These are phyloP conservation scores for Phytophthora pisi DNA, from an alignment of 352 stramenopile genomes.

Conservation along the genomic window DNA sequence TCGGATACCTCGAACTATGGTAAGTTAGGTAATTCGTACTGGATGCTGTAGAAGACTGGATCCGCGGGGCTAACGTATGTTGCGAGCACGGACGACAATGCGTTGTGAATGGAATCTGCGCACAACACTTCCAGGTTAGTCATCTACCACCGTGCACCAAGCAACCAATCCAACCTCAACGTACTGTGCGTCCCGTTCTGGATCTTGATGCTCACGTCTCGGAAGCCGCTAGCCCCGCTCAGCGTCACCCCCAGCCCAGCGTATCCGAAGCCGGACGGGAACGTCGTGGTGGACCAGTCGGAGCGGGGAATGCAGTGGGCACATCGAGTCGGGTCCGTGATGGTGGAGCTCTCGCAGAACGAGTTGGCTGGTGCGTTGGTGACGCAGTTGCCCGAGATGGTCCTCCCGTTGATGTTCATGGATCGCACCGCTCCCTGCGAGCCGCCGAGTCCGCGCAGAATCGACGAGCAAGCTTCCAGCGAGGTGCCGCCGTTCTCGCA, in stretches of 20 bases:
- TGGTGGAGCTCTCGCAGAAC: slow-evolving; percentile 50
- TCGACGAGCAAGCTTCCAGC: slow-evolving; percentile 45
- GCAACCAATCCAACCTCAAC: slow-evolving; percentile 1
- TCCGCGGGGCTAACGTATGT: slow-evolving; percentile 46
- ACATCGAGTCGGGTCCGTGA: slow-evolving; percentile 34
- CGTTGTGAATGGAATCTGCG: slow-evolving; percentile 52
- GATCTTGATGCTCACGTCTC: slow-evolving; percentile 41
- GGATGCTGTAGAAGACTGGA: slow-evolving; percentile 56
- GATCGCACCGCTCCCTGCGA: slow-evolving; percentile 23
- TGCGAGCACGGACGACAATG: slow-evolving; percentile 38
- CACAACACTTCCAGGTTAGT: slow-evolving; percentile 6
- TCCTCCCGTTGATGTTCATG: slow-evolving; percentile 38
- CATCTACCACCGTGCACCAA: background rate
- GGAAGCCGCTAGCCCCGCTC: slow-evolving; percentile 35
- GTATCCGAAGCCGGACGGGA: slow-evolving; percentile 52
- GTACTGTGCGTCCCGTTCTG: slow-evolving; percentile 60
- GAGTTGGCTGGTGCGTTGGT: slow-evolving; percentile 23
- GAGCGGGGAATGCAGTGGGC: slow-evolving; percentile 41
- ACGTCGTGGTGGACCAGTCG: slow-evolving; percentile 39
- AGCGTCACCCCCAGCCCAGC: slow-evolving; percentile 34
- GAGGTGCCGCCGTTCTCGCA: slow-evolving; percentile 30
- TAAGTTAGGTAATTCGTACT: slow-evolving; percentile 38
- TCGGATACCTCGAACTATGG: background rate
- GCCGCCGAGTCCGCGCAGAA: slow-evolving; percentile 45
- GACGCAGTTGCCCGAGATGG: slow-evolving; percentile 37